Evolutionary conservation across 805 yeast genomes (phyloP).

Genomic region (Allodekkera sacchari): DNA sequence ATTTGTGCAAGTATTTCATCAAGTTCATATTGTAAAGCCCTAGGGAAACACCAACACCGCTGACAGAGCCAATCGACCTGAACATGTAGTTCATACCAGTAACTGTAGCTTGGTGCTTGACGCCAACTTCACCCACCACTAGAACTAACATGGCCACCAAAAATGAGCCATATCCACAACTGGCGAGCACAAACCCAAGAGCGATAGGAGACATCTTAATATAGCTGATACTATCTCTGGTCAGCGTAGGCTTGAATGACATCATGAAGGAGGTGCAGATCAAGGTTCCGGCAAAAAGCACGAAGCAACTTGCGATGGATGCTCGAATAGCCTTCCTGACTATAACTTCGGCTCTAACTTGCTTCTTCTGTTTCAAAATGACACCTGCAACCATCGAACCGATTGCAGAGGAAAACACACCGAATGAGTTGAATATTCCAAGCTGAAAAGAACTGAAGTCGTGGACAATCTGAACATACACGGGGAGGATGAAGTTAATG

Average conservation of each 20-base stretch:
- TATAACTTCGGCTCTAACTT: slow-evolving; percentile 10
- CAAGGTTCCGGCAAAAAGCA: slow-evolving; percentile 16
- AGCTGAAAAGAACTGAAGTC: slow-evolving; percentile 28
- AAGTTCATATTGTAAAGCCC: slow-evolving; percentile 28
- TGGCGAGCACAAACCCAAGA: slow-evolving; percentile 23
- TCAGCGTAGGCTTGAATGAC: slow-evolving; percentile 17
- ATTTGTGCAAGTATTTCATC: slow-evolving; percentile 22
- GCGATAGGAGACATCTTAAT: slow-evolving; percentile 15
- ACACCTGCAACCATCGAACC: slow-evolving; percentile 34
- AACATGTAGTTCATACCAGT: slow-evolving; percentile 42
- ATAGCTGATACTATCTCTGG: slow-evolving; percentile 10
- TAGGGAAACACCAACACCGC: slow-evolving; percentile 36
- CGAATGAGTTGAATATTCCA: slow-evolving; percentile 33
- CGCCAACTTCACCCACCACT: slow-evolving; percentile 36
- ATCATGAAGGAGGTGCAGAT: slow-evolving; percentile 11
- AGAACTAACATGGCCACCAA: slow-evolving; percentile 31
- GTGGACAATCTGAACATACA: slow-evolving; percentile 37
- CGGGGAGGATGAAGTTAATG: slow-evolving; percentile 29
- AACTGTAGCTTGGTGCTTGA: slow-evolving; percentile 37
- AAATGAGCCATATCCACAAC: slow-evolving; percentile 34
- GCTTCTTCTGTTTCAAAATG: slow-evolving; percentile 18
- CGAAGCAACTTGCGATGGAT: slow-evolving; percentile 15
- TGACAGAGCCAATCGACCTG: slow-evolving; percentile 39
- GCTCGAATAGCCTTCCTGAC: slow-evolving; percentile 15
- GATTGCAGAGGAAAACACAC: slow-evolving; percentile 29